Evolutionary conservation across 2,329 filamentous ascomycete genomes (phyloP).

Genomic region (Balansia obtecta): DNA sequence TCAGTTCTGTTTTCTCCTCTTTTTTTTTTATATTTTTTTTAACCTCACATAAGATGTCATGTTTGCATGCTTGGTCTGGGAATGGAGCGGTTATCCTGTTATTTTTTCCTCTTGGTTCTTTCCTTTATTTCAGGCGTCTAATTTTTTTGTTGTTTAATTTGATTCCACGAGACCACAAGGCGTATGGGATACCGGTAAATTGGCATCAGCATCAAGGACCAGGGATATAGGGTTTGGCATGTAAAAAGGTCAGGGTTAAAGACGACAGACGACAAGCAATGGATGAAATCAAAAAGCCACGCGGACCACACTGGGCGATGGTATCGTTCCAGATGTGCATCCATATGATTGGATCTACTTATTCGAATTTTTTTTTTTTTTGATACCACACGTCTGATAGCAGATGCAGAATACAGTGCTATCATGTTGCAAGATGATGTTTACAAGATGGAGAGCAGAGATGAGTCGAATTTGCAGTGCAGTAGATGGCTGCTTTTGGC

Average conservation of each 20-base stretch:
- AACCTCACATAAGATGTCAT: background rate
- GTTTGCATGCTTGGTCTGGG: slow-evolving; percentile 5
- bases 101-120: background rate
- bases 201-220: slow-evolving; percentile 2
- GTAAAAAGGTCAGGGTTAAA: background rate
- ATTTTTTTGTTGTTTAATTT: background rate
- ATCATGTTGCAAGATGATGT: too few relatives aligned
- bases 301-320: background rate
- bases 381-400: too few relatives aligned
- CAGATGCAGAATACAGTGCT: too few relatives aligned
- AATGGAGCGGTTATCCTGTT: slow-evolving; percentile 1
- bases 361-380: too few relatives aligned
- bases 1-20: background rate
- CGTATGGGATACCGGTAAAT: slow-evolving; percentile 3
- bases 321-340: background rate
- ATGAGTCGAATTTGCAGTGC: too few relatives aligned
- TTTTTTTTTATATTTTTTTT: background rate
- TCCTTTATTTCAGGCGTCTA: background rate
- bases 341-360: background rate
- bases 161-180: background rate
- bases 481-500: too few relatives aligned
- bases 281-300: background rate
- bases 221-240: slow-evolving; percentile 2
- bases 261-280: background rate
- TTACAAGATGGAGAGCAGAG: too few relatives aligned